A percentile compares a stretch with the other conserved stretches of the same genome.
These are phyloP conservation scores for Omphalotus olearius DNA, from an alignment of 1,284 basidiomycete species.

Conservation along the genomic window DNA sequence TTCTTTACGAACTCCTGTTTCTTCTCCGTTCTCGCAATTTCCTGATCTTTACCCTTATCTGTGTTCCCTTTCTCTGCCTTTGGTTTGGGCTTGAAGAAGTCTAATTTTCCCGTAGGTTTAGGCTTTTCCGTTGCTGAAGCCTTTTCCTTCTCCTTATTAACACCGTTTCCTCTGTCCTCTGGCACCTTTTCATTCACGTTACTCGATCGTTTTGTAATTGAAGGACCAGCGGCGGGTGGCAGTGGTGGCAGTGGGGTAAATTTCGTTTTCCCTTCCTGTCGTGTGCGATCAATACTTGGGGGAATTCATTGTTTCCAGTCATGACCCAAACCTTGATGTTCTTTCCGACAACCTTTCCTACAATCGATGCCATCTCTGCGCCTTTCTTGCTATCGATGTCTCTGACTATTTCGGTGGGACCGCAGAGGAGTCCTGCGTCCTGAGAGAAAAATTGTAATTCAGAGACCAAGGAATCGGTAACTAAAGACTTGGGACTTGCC, in stretches of 20 bases:
- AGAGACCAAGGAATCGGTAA: neutral
- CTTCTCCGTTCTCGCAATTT: conserved; percentile 12
- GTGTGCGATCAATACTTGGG: conserved; percentile 8
- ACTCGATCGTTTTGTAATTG: conserved; percentile 14
- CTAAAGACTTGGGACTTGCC: conserved; percentile 40
- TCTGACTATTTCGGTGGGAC: conserved; percentile 43
- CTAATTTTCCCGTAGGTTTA: conserved; percentile 52
- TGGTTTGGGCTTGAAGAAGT: conserved; percentile 61
- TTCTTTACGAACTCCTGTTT: conserved; percentile 14
- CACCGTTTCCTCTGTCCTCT: conserved; percentile 18
- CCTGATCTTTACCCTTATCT: conserved; percentile 28
- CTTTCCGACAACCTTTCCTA: conserved; percentile 50
- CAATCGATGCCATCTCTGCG: conserved; percentile 33
- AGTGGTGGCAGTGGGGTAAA: conserved; percentile 11
- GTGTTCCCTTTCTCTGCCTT: conserved; percentile 31
- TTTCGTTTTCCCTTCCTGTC: conserved; percentile 13
- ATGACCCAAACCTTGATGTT: conserved; percentile 44
- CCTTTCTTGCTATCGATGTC: conserved; percentile 44
- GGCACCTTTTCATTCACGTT: conserved; percentile 18
- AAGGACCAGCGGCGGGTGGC: conserved; percentile 28
- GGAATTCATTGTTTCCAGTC: neutral
- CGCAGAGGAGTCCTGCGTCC: conserved; percentile 59
- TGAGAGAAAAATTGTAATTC: conserved; percentile 21
- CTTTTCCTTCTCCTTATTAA: conserved; percentile 17
- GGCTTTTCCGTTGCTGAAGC: conserved; percentile 25